Conservation (phyloP, 345 rosid genomes). For the Salix caprea region DNA sequence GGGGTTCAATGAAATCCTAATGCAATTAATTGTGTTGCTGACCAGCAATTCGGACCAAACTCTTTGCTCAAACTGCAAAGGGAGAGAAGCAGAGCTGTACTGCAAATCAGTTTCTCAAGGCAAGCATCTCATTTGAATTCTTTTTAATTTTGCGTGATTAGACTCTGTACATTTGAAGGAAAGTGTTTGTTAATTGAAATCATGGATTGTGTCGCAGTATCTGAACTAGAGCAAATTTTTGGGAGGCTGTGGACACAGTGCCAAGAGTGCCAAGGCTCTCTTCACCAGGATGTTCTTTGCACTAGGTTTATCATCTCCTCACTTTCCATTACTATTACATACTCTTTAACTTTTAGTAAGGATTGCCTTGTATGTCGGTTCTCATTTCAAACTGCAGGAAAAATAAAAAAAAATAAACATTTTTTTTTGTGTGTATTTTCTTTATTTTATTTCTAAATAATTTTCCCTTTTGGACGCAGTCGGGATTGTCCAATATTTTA, state of each 20-base stretch:
- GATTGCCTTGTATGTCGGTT: background rate
- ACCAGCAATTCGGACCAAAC: constrained; percentile 55
- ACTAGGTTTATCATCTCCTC: constrained; percentile 53
- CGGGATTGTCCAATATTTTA: constrained; percentile 98
- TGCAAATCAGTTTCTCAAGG: constrained; percentile 89
- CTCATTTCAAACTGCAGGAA: background rate
- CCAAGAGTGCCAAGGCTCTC: constrained; percentile 98
- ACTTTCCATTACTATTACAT: background rate
- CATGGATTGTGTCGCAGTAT: constrained; percentile 46
- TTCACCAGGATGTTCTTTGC: constrained; percentile 97
- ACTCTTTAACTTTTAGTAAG: background rate
- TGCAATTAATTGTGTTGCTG: background rate
- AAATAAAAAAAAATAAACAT: background rate
- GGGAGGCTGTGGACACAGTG: constrained; percentile 95
- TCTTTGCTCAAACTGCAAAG: constrained; percentile 80
- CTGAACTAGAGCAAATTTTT: constrained; percentile 77
- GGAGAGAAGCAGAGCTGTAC: constrained; percentile 91
- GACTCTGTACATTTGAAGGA: background rate
- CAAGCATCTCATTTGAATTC: constrained; percentile 22
- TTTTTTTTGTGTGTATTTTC: background rate
- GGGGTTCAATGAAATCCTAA: background rate
- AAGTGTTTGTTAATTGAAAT: background rate
- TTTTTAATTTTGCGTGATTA: background rate
- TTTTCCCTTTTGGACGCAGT: constrained; percentile 33
- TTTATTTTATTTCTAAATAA: background rate